phyloP scores from a whole-genome alignment of 192 early-diverging fungal genomes.

The Backusella mclennaniae region DNA sequence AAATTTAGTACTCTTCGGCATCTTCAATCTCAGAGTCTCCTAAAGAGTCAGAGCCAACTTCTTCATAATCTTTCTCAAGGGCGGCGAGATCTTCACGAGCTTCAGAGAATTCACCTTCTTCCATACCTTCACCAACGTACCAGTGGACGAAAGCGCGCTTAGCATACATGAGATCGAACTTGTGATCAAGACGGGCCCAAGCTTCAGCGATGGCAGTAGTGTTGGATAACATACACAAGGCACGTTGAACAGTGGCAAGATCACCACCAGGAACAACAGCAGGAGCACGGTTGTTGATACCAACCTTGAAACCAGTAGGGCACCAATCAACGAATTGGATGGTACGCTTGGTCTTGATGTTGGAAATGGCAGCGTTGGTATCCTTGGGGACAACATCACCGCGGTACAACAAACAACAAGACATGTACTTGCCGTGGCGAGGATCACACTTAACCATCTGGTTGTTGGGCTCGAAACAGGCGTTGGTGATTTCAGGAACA shows the following conservation, averaged over 20 bases:
- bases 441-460: conserved; percentile 96
- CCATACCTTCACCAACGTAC: conserved; percentile 97
- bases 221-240: conserved; percentile 91
- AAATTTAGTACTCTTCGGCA: conserved; percentile 37
- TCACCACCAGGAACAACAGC: conserved; percentile 73
- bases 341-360: conserved; percentile 64
- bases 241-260: conserved; percentile 74
- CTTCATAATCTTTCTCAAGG: conserved; percentile 97
- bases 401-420: conserved; percentile 78
- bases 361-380: conserved; percentile 71
- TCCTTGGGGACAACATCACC: conserved; percentile 77
- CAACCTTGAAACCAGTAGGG: conserved; percentile 91
- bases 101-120: conserved; percentile 96
- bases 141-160: conserved; percentile 94
- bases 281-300: conserved; percentile 35
- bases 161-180: conserved; percentile 89
- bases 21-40: conserved; percentile 79
- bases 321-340: conserved; percentile 94
- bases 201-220: conserved; percentile 88
- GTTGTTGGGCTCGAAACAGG: conserved; percentile 86
- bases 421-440: conserved; percentile 94
- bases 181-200: conserved; percentile 85
- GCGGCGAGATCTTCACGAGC: conserved; percentile 97
- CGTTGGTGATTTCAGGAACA: conserved; percentile 81
- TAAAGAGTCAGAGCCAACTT: conserved; percentile 91